These are phyloP conservation scores for Clarireedia sp. DNA, from an alignment of 2,329 filamentous ascomycete species.

Conservation along the genomic window DNA sequence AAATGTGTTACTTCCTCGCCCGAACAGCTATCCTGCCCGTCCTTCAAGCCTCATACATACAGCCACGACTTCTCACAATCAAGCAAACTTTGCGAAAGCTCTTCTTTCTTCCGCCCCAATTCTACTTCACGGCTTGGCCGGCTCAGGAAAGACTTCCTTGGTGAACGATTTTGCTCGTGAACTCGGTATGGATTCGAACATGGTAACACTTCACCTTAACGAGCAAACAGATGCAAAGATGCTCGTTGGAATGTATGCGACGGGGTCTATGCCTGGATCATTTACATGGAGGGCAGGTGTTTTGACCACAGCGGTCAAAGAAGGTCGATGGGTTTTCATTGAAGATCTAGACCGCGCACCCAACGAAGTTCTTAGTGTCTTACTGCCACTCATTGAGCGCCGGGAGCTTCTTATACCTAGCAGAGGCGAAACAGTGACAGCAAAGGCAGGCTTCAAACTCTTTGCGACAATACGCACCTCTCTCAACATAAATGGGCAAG, in stretches of 20 bases:
- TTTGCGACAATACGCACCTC: constrained; percentile 84
- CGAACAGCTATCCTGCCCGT: constrained; percentile 40
- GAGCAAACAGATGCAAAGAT: constrained; percentile 98
- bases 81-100: constrained; percentile 58
- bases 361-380: constrained; percentile 86
- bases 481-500: constrained; percentile 56
- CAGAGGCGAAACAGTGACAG: constrained; percentile 76
- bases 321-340: constrained; percentile 94
- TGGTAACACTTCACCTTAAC: constrained; percentile 94
- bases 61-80: constrained; percentile 62
- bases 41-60: constrained; percentile 58
- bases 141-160: constrained; percentile 83
- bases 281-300: constrained; percentile 92
- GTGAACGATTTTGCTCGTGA: constrained; percentile 74
- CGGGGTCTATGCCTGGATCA: constrained; percentile 75
- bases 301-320: constrained; percentile 83
- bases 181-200: constrained; percentile 68
- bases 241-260: constrained; percentile 88
- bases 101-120: constrained; percentile 65
- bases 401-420: constrained; percentile 87
- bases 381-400: constrained; percentile 86
- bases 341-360: constrained; percentile 95
- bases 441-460: constrained; percentile 78
- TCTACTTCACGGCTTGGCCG: constrained; percentile 72
- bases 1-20: constrained; percentile 57